Conservation (phyloP, 441 rosid species). For the Adansonia madagascariensis region DNA sequence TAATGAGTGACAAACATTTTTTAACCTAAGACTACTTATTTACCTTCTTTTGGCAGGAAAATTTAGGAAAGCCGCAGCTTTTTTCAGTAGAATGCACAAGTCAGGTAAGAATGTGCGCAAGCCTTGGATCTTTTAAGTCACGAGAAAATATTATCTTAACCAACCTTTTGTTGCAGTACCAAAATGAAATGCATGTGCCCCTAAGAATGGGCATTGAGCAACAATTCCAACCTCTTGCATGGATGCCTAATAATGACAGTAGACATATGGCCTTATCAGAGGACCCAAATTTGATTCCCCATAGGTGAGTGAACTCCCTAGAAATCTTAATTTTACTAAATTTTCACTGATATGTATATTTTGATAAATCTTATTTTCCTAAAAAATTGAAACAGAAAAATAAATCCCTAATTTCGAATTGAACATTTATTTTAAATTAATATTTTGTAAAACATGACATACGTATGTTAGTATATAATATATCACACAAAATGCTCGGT, state of each 20-base stretch:
- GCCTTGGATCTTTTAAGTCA: constrained; percentile 23
- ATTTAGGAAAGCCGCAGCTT: constrained; percentile 61
- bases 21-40: not conserved
- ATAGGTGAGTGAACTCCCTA: constrained; percentile 40
- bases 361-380: not conserved
- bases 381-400: not conserved
- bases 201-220: constrained; percentile 60
- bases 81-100: constrained; percentile 53
- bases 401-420: not conserved
- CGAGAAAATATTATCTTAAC: constrained; percentile 24
- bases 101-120: constrained; percentile 48
- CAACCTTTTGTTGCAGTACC: constrained; percentile 45
- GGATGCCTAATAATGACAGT: constrained; percentile 55
- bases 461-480: not conserved
- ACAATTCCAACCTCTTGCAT: constrained; percentile 59
- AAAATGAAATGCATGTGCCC: constrained; percentile 56
- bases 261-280: constrained; percentile 48
- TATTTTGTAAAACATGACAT: not conserved
- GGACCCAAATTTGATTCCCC: constrained; percentile 50
- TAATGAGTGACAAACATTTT: not conserved
- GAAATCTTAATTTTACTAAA: not conserved
- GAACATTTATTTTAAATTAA: not conserved
- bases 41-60: constrained; percentile 52
- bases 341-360: not conserved
- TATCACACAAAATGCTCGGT: not conserved